These are phyloP conservation scores for Trichosporon coremiiforme DNA, from an alignment of 1,284 basidiomycete species.

Conservation along the genomic window DNA sequence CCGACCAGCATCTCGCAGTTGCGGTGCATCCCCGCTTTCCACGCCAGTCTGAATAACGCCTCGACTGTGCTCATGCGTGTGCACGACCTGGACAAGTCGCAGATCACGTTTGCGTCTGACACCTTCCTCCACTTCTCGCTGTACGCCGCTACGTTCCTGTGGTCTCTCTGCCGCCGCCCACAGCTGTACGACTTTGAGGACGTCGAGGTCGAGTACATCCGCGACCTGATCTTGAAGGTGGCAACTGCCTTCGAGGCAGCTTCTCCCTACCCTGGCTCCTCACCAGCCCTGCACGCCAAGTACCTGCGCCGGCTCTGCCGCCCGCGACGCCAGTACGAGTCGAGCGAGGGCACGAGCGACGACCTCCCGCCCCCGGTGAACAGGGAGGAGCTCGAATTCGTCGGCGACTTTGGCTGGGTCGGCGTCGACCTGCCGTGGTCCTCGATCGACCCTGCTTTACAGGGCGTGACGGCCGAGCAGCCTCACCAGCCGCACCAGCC, in stretches of 20 bases:
- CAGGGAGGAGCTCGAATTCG: conserved; percentile 36
- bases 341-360: conserved; percentile 21
- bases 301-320: conserved; percentile 41
- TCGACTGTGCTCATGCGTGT: conserved; percentile 41
- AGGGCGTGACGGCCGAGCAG: conserved; percentile 18
- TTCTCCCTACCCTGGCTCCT: conserved; percentile 39
- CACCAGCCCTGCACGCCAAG: conserved; percentile 42
- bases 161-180: conserved; percentile 36
- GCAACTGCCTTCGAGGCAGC: conserved; percentile 39
- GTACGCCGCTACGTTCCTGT: conserved; percentile 47
- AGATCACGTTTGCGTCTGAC: conserved; percentile 45
- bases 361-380: not conserved
- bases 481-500: not conserved
- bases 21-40: conserved; percentile 42
- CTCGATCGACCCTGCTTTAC: conserved; percentile 27
- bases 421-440: conserved; percentile 35
- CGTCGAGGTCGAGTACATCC: conserved; percentile 43
- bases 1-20: conserved; percentile 24
- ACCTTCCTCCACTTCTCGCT: conserved; percentile 49
- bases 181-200: conserved; percentile 42
- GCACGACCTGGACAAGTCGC: conserved; percentile 37
- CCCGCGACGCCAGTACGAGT: conserved; percentile 18
- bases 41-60: conserved; percentile 43
- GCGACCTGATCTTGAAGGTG: conserved; percentile 41
- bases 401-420: conserved; percentile 41